Percentiles rank a stretch among this genome's conserved stretches.
Conservation (phyloP, 2,329 filamentous ascomycete genomes). For the Westerdykella sp. region DNA sequence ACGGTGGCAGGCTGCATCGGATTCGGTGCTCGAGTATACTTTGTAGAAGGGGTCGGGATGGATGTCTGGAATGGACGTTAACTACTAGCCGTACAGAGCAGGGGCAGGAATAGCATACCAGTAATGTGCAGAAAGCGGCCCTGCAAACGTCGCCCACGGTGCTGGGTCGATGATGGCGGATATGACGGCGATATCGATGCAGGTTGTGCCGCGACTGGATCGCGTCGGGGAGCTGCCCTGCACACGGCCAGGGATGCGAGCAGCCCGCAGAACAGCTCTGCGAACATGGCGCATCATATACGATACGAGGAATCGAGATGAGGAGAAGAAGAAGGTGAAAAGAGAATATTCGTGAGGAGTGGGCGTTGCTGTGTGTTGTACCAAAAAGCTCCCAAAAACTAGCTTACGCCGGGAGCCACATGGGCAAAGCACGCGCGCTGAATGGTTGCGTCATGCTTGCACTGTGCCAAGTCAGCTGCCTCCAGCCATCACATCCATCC, state of each 20-base stretch:
- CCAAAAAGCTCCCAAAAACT: no score
- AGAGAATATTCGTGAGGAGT: no score
- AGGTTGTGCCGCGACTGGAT: no score
- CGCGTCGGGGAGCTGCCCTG: constrained; percentile 14
- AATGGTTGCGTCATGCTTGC: no score
- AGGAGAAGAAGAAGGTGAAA: no score
- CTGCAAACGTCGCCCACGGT: constrained; percentile 25
- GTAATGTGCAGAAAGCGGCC: constrained; percentile 85
- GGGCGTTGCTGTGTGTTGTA: no score
- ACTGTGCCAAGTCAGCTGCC: no score
- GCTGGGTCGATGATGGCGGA: constrained; percentile 6
- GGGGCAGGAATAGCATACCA: constrained; percentile 49
- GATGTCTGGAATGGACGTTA: constrained; percentile 57
- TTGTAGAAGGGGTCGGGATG: constrained; percentile 89
- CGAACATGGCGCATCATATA: constrained; percentile 13
- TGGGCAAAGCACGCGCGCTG: no score
- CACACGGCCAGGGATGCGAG: constrained; percentile 18
- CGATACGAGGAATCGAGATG: no score
- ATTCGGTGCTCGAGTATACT: constrained; percentile 63
- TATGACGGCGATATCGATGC: constrained; percentile 9
- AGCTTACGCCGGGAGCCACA: no score
- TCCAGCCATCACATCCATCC: no score
- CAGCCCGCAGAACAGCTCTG: constrained; percentile 24
- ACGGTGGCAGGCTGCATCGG: constrained; percentile 69
- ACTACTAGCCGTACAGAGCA: neutral